Evolutionary conservation across 1,139 yeast genomes (phyloP).

Genomic region (Saccharomyces hybrid): DNA sequence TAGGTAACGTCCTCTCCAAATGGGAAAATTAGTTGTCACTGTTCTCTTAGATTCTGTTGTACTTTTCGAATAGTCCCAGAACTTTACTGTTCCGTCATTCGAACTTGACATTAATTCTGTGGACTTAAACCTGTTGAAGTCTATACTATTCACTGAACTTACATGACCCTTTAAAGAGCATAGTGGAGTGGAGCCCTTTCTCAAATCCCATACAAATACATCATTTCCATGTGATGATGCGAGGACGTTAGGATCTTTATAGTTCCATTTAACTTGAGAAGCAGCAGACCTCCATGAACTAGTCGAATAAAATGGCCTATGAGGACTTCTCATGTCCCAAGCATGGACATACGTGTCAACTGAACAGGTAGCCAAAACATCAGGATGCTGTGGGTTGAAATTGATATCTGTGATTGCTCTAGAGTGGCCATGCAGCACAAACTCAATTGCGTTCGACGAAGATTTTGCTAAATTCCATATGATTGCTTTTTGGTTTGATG

Average conservation of each 20-base stretch:
- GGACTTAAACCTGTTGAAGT: slow-evolving; percentile 57
- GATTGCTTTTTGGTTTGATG: slow-evolving; percentile 90
- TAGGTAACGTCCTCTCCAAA: slow-evolving; percentile 75
- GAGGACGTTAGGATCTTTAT: slow-evolving; percentile 60
- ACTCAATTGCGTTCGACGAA: slow-evolving; percentile 70
- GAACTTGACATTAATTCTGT: slow-evolving; percentile 69
- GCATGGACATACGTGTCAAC: slow-evolving; percentile 79
- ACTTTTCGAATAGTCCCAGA: slow-evolving; percentile 59
- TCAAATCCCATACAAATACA: slow-evolving; percentile 77
- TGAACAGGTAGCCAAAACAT: slow-evolving; percentile 85
- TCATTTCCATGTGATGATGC: slow-evolving; percentile 83
- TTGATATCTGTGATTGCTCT: slow-evolving; percentile 94
- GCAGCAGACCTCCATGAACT: slow-evolving; percentile 96
- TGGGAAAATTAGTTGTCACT: slow-evolving; percentile 70
- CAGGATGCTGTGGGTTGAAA: slow-evolving; percentile 83
- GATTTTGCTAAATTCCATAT: slow-evolving; percentile 85
- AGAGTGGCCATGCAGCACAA: slow-evolving; percentile 79
- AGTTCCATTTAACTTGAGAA: slow-evolving; percentile 91
- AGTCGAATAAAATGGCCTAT: slow-evolving; percentile 62
- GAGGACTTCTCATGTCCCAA: slow-evolving; percentile 86
- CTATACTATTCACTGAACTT: slow-evolving; percentile 82
- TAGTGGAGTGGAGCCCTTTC: slow-evolving; percentile 75
- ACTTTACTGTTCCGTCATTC: slow-evolving; percentile 77
- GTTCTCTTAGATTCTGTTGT: slow-evolving; percentile 46
- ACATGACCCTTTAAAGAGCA: slow-evolving; percentile 62